These are phyloP conservation scores for Lasiosphaeria hispida DNA, from an alignment of 495 filamentous ascomycete species.

Conservation along the genomic window DNA sequence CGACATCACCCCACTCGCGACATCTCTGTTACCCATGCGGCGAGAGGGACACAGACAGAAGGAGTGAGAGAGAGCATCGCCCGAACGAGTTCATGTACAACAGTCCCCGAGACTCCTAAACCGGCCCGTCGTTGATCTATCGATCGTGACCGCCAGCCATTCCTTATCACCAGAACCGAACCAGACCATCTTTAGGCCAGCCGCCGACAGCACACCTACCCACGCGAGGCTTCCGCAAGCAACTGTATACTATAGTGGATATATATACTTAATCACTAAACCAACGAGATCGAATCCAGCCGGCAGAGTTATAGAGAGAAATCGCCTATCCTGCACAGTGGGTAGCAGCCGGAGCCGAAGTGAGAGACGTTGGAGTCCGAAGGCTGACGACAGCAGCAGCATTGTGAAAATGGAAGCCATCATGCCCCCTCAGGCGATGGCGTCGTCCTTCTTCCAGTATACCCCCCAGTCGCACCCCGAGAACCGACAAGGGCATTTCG, in stretches of 20 bases:
- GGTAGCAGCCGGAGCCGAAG: constrained; percentile 17
- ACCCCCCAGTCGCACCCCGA: constrained; percentile 73
- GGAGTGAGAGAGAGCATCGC: constrained; percentile 7
- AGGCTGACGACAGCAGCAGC: constrained; percentile 24
- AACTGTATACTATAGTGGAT: constrained; percentile 41
- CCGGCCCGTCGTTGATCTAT: constrained; percentile 38
- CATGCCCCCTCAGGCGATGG: constrained; percentile 57
- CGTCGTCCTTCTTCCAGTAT: constrained; percentile 91
- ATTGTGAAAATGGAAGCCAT: constrained; percentile 43
- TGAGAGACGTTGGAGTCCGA: background rate
- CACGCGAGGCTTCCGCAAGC: constrained; percentile 20
- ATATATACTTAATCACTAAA: constrained; percentile 49
- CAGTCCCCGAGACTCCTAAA: constrained; percentile 39
- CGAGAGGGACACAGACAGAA: constrained; percentile 13
- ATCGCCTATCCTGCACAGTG: constrained; percentile 11
- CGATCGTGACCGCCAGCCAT: constrained; percentile 45
- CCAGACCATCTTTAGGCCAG: constrained; percentile 51
- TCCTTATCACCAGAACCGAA: constrained; percentile 47
- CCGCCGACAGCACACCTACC: constrained; percentile 23
- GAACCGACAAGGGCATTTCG: constrained; percentile 76
- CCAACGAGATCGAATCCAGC: constrained; percentile 7
- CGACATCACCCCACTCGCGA: constrained; percentile 16
- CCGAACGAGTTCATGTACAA: constrained; percentile 41
- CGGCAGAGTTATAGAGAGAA: constrained; percentile 17
- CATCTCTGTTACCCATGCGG: constrained; percentile 19